These are phyloP conservation scores for Sporobolus alterniflorus DNA, from an alignment of 202 grass and related monocot species.

Conservation along the genomic window DNA sequence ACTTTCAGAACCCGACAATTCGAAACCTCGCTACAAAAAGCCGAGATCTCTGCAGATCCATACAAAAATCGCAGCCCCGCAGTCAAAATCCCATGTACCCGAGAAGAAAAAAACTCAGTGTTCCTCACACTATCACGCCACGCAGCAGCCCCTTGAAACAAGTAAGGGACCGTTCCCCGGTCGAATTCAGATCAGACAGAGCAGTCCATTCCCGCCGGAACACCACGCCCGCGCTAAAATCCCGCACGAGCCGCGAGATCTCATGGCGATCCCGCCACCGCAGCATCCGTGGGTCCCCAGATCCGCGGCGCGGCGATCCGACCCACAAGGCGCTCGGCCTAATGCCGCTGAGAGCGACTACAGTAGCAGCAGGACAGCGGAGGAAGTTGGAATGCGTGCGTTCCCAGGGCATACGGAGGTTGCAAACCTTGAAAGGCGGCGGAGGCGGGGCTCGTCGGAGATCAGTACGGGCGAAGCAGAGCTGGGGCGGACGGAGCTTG, in stretches of 20 bases:
- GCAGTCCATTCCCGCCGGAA: constrained; percentile 12
- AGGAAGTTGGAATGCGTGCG: background rate
- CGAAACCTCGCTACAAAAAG: constrained; percentile 14
- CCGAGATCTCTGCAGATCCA: constrained; percentile 49
- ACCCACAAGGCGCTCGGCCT: constrained; percentile 20
- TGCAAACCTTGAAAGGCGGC: constrained; percentile 36
- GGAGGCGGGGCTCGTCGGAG: constrained; percentile 18
- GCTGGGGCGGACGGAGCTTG: background rate
- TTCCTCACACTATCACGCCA: background rate
- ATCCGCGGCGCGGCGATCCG: constrained; percentile 28
- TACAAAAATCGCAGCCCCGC: background rate
- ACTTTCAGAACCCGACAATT: background rate
- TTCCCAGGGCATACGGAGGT: background rate
- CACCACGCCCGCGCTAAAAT: constrained; percentile 7
- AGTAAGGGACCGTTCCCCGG: background rate
- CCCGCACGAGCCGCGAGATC: constrained; percentile 27
- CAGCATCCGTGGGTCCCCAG: constrained; percentile 17
- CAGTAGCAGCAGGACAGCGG: background rate
- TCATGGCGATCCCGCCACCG: background rate
- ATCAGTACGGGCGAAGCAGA: constrained; percentile 12
- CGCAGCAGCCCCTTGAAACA: background rate
- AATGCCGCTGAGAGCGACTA: constrained; percentile 32
- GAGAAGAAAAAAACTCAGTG: constrained; percentile 13
- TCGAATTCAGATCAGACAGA: constrained; percentile 28
- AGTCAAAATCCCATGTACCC: constrained; percentile 5